These are phyloP conservation scores for Lagerstroemia fauriei DNA, from an alignment of 441 rosid genomes.

Conservation along the genomic window DNA sequence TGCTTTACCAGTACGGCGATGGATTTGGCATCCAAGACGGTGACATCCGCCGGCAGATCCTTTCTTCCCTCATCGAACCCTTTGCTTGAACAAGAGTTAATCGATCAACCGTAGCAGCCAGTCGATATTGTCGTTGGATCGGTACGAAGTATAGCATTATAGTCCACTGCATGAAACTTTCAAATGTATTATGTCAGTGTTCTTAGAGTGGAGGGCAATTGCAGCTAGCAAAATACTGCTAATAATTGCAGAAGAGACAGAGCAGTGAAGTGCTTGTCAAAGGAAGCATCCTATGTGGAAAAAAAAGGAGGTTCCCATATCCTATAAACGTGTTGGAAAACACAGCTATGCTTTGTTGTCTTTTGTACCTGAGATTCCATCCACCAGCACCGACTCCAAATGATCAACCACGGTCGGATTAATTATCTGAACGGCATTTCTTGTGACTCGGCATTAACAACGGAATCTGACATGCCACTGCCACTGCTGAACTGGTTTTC, in stretches of 20 bases:
- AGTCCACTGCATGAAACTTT: too few relatives aligned
- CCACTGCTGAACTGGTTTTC: neutral
- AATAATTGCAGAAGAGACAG: neutral
- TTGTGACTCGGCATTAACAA: neutral
- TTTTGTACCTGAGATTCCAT: too few relatives aligned
- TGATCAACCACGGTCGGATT: neutral
- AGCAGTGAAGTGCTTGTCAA: neutral
- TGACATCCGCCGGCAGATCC: slow-evolving; percentile 32
- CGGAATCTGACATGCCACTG: neutral
- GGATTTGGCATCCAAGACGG: slow-evolving; percentile 47
- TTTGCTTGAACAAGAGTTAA: neutral
- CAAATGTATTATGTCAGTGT: too few relatives aligned
- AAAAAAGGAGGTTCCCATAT: neutral
- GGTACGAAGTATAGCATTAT: too few relatives aligned
- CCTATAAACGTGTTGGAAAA: neutral
- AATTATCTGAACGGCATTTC: too few relatives aligned
- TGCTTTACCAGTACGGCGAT: slow-evolving; percentile 49
- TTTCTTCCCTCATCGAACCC: slow-evolving; percentile 44
- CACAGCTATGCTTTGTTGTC: neutral
- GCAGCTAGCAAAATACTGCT: neutral
- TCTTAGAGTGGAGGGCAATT: too few relatives aligned
- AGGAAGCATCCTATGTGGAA: neutral
- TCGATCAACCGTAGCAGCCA: too few relatives aligned
- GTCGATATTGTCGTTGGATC: too few relatives aligned
- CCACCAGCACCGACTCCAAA: neutral